Base-by-base conservation (phyloP, 2,329 filamentous ascomycete genomes). In the Macrophomina phaseolina region DNA sequence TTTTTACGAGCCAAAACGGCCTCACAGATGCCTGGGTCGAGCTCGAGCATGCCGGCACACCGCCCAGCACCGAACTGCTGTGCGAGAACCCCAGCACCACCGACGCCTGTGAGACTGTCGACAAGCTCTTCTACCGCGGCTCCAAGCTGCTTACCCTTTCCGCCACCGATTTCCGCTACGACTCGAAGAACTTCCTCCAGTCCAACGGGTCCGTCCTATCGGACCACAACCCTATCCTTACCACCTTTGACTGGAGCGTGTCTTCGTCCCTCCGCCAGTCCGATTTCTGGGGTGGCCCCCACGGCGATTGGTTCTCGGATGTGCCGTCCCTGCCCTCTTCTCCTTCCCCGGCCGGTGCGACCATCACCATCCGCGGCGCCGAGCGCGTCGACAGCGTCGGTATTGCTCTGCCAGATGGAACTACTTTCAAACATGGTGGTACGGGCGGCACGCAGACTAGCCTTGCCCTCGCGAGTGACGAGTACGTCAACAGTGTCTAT, bases 171-270 rank as follows among this genome's bases (percentile, higher is more conserved):
- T 89, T 85, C 73, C 79, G 78, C 71, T 91, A 91, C 74, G 85
- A 83, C 12, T 82, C 84, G 52, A 71, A 72, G 52, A 81, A 80
- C 71, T 91, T 91, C 78, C 75, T 90, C 14, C 84, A 88, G 73
- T 56, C 80, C 3, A 79, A 88, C 69, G 87, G 86, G 34, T 83
- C 74, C 68, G 80, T 89, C 18, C 79, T 91, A 32, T 85, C 85
- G 1, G 89, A 91, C 73, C 88, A 91, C 73, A 89, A 90, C 75
- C 87, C 88, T 1, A 79, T 91, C 65, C 78, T 81, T n/a, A 83
- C 86, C n/a, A 79, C 84, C 71, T 83, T 88, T 72, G 78, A 67
- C 2, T 77, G 74, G 74, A 67, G 61, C 2, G 32, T 38, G 14
- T 55, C 69, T 16, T 80, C 70, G 11, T 70, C 72, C 0, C 76